Evolutionary conservation across 2,329 filamentous ascomycete genomes (phyloP).

Genomic region (Xylariaceae sp.): DNA sequence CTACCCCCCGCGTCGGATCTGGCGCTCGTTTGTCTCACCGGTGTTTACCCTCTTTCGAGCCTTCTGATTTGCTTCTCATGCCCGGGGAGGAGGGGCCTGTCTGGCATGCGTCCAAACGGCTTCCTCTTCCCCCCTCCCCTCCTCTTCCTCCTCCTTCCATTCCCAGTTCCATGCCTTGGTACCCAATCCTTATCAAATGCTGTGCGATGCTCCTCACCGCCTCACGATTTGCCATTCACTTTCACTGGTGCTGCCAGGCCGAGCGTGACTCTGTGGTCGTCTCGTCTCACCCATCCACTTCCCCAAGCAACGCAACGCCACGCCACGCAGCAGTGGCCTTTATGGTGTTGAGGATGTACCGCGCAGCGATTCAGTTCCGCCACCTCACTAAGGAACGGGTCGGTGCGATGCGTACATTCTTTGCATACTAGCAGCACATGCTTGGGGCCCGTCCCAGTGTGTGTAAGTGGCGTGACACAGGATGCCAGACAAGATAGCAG

Average conservation of each 20-base stretch:
- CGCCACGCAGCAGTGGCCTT: background rate
- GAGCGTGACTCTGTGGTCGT: constrained; percentile 5
- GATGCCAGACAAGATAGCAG: background rate
- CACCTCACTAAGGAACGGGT: constrained; percentile 12
- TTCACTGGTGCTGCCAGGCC: constrained; percentile 3
- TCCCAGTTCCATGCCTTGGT: background rate
- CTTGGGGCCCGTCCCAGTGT: constrained; percentile 10
- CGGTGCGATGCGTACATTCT: constrained; percentile 19
- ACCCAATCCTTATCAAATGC: constrained; percentile 2
- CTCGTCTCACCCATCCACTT: constrained; percentile 7
- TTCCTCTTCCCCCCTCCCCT: constrained; percentile 3
- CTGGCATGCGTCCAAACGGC: constrained; percentile 13
- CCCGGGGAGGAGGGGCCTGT: background rate
- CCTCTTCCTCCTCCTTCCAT: background rate
- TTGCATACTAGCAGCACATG: constrained; percentile 2
- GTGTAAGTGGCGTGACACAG: constrained; percentile 2
- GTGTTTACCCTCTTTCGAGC: background rate
- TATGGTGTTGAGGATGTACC: constrained; percentile 3
- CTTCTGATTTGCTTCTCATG: constrained; percentile 11
- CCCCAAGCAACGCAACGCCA: background rate
- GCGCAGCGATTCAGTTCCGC: constrained; percentile 6
- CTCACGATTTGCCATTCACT: constrained; percentile 1
- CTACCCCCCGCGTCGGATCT: constrained; percentile 6
- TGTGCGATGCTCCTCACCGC: constrained; percentile 11
- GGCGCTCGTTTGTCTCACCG: constrained; percentile 14